Conservation (phyloP, 169 alveolate species). For the Plasmodium inui region DNA sequence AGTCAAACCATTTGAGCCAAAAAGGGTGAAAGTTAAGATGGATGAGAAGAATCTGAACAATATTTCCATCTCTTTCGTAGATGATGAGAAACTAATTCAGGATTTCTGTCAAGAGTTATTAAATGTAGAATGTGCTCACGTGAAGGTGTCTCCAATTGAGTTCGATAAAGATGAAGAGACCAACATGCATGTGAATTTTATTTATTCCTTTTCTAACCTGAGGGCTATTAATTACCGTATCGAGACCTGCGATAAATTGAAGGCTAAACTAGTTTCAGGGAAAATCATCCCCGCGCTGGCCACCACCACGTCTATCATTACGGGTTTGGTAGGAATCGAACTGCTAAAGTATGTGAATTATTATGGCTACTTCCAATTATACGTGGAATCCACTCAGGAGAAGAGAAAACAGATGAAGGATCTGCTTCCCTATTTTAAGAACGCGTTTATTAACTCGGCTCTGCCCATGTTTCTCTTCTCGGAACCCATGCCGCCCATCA, state of each 20-base stretch:
- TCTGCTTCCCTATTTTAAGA: slow-evolving; percentile 88
- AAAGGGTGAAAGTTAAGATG: slow-evolving; percentile 84
- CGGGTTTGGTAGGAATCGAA: slow-evolving; percentile 97
- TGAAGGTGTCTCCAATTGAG: slow-evolving; percentile 73
- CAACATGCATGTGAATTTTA: slow-evolving; percentile 98
- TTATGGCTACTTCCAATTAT: slow-evolving; percentile 68
- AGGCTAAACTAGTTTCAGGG: slow-evolving; percentile 99
- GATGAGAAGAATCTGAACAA: slow-evolving; percentile 88
- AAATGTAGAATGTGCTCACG: not conserved
- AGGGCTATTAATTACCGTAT: slow-evolving; percentile 98
- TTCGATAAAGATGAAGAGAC: slow-evolving; percentile 99
- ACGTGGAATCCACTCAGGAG: slow-evolving; percentile 13
- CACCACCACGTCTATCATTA: slow-evolving; percentile 99
- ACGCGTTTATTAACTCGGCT: slow-evolving; percentile 96
- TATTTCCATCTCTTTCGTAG: slow-evolving; percentile 74
- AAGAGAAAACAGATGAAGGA: slow-evolving; percentile 37
- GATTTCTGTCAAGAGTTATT: slow-evolving; percentile 53
- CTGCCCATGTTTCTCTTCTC: slow-evolving; percentile 93
- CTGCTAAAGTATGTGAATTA: slow-evolving; percentile 87
- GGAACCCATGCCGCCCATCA: slow-evolving; percentile 92
- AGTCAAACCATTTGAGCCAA: slow-evolving; percentile 79
- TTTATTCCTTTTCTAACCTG: slow-evolving; percentile 96
- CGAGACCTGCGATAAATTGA: slow-evolving; percentile 91
- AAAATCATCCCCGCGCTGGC: slow-evolving; percentile 99
- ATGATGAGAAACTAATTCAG: slow-evolving; percentile 35